Conservation (phyloP, 2,329 filamentous ascomycete genomes). For the Arachnomyces sp. region DNA sequence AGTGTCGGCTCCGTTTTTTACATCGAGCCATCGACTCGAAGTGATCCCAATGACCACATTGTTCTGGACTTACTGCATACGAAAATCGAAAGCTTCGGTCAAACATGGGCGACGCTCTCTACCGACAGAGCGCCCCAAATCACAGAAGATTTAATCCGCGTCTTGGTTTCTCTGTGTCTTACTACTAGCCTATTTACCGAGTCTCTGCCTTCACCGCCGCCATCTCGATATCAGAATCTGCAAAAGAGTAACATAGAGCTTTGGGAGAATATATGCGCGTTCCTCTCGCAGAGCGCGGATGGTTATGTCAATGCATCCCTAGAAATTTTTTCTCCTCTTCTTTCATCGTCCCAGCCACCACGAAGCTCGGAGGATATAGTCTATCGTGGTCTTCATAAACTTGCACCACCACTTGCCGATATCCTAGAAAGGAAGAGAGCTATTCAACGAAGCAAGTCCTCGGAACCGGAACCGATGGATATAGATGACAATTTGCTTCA, state of each 20-base stretch:
- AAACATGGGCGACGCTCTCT: constrained; percentile 37
- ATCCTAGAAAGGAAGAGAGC: constrained; percentile 24
- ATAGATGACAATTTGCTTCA: constrained; percentile 31
- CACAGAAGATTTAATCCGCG: constrained; percentile 43
- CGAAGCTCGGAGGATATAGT: constrained; percentile 15
- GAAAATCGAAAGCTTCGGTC: constrained; percentile 39
- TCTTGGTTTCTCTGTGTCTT: constrained; percentile 43
- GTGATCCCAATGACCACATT: constrained; percentile 27
- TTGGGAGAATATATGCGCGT: constrained; percentile 30
- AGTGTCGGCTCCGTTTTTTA: neutral
- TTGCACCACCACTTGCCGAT: constrained; percentile 23
- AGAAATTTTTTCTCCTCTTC: constrained; percentile 27
- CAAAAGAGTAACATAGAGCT: constrained; percentile 21
- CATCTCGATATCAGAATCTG: constrained; percentile 22
- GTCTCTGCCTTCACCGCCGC: constrained; percentile 26
- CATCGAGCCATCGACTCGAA: constrained; percentile 20
- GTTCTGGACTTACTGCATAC: constrained; percentile 40
- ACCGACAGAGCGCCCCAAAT: constrained; percentile 34
- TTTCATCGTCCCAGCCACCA: constrained; percentile 16
- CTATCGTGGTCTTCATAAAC: constrained; percentile 17
- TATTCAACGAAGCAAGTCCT: constrained; percentile 7
- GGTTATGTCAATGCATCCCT: constrained; percentile 25
- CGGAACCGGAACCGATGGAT: constrained; percentile 34
- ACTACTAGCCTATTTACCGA: constrained; percentile 31
- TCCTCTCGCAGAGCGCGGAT: constrained; percentile 21